Evolutionary conservation across 2,329 filamentous ascomycete species (phyloP).

Genomic region (Coniochaeta pulveracea): DNA sequence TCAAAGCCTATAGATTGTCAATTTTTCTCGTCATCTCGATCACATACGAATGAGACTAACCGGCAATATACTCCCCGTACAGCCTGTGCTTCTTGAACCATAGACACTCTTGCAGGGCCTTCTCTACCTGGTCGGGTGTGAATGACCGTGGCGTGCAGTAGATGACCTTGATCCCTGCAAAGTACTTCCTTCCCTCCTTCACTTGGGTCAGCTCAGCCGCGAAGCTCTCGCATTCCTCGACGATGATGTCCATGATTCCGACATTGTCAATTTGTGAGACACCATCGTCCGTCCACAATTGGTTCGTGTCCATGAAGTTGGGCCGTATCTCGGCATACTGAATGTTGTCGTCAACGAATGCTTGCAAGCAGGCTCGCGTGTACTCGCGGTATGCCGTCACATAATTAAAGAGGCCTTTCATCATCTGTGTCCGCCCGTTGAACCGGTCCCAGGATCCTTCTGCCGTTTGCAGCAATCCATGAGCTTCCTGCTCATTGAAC

Average conservation of each 20-base stretch:
- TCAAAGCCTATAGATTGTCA: constrained; percentile 60
- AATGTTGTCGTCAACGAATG: constrained; percentile 53
- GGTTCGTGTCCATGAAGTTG: constrained; percentile 55
- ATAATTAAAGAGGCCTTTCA: constrained; percentile 63
- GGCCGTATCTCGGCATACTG: constrained; percentile 63
- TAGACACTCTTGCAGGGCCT: constrained; percentile 49
- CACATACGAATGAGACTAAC: constrained; percentile 26
- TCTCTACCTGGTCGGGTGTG: constrained; percentile 28
- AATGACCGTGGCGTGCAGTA: constrained; percentile 61
- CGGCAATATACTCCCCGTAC: constrained; percentile 51
- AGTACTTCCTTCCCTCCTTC: constrained; percentile 24
- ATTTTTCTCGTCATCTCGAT: background rate
- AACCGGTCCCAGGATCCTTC: constrained; percentile 50
- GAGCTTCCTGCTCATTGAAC: constrained; percentile 48
- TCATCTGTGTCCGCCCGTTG: constrained; percentile 57
- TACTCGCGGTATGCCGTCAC: constrained; percentile 51
- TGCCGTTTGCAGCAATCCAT: constrained; percentile 36
- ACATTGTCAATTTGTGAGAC: constrained; percentile 36
- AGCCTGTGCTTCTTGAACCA: constrained; percentile 36
- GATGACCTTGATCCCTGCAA: constrained; percentile 58
- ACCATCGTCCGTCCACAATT: constrained; percentile 48
- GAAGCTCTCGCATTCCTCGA: constrained; percentile 40
- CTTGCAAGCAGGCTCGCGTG: constrained; percentile 45
- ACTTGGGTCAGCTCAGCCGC: constrained; percentile 10
- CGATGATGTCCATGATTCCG: constrained; percentile 50